Evolutionary conservation across 1,139 yeast genomes (phyloP).

Genomic region (Yamadazyma songkhlaensis): DNA sequence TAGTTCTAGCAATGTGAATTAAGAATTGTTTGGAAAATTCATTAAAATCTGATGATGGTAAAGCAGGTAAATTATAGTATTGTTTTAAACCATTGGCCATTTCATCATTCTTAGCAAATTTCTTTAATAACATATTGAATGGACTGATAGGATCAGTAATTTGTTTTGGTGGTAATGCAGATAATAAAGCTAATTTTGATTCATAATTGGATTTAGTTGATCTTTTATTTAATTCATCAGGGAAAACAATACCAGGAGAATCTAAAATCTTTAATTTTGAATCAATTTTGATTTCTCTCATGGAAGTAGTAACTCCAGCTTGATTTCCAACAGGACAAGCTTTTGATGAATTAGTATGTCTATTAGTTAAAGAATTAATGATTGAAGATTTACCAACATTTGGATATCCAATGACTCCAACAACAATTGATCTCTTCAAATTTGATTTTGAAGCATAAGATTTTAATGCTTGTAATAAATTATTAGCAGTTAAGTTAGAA

Average conservation of each 20-base stretch:
- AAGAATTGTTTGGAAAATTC: conserved; percentile 79
- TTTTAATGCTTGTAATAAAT: conserved; percentile 77
- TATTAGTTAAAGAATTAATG: conserved; percentile 81
- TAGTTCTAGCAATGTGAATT: conserved; percentile 87
- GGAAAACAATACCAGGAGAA: conserved; percentile 98
- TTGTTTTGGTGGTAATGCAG: conserved; percentile 88
- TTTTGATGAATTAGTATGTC: conserved; percentile 55
- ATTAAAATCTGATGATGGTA: conserved; percentile 61
- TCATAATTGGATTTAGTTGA: conserved; percentile 63
- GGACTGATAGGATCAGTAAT: conserved; percentile 85
- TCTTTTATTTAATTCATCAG: conserved; percentile 51
- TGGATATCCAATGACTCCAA: conserved; percentile 96
- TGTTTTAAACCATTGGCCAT: conserved; percentile 75
- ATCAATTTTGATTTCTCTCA: conserved; percentile 91
- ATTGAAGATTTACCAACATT: conserved; percentile 92
- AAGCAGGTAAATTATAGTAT: conserved; percentile 78
- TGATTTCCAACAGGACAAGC: conserved; percentile 98
- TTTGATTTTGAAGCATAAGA: conserved; percentile 81
- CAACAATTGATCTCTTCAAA: conserved; percentile 86
- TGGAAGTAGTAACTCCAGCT: conserved; percentile 93
- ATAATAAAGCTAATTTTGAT: conserved; percentile 82
- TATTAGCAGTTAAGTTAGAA: conserved; percentile 67
- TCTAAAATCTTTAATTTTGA: conserved; percentile 85
- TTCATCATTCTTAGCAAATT: conserved; percentile 65
- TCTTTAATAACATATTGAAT: conserved; percentile 69